Evolutionary conservation across 139 green algal genomes (phyloP).

Genomic region (Ettlia oleoabundans): DNA sequence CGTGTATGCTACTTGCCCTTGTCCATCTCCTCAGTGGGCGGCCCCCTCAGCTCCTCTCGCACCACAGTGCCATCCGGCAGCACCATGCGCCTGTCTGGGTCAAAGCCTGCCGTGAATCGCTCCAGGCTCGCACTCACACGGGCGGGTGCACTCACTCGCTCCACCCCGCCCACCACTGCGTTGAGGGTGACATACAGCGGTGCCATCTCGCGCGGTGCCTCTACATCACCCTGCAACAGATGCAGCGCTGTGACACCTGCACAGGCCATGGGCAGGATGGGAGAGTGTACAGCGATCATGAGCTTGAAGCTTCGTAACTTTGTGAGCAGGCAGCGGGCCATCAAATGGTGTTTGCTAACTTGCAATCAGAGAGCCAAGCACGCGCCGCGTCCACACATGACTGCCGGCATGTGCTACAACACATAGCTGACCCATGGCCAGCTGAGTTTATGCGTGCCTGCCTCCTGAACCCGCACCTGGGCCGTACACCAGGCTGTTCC

Average conservation of each 20-base stretch:
- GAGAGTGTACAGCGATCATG: neutral
- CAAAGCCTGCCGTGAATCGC: constrained; percentile 6
- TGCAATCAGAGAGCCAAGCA: no score
- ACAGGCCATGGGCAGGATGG: neutral
- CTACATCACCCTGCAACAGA: neutral
- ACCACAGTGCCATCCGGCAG: constrained; percentile 12
- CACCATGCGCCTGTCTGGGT: constrained; percentile 23
- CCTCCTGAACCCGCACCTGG: no score
- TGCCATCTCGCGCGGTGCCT: constrained; percentile 14
- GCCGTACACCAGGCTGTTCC: neutral
- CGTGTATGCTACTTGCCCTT: no score
- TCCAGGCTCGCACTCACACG: constrained; percentile 14
- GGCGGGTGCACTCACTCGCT: neutral
- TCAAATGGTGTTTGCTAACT: no score
- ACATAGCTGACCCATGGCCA: no score
- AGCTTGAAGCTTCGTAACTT: no score
- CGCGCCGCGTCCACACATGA: no score
- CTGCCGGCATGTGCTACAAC: no score
- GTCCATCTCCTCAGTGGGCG: neutral
- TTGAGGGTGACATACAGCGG: constrained; percentile 6
- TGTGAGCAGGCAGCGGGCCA: no score
- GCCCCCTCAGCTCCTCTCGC: neutral
- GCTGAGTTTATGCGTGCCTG: no score
- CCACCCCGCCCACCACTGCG: neutral
- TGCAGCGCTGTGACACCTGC: constrained; percentile 9